Base-by-base conservation (phyloP, 805 yeast species). In the Saccharomycopsis babjevae region DNA sequence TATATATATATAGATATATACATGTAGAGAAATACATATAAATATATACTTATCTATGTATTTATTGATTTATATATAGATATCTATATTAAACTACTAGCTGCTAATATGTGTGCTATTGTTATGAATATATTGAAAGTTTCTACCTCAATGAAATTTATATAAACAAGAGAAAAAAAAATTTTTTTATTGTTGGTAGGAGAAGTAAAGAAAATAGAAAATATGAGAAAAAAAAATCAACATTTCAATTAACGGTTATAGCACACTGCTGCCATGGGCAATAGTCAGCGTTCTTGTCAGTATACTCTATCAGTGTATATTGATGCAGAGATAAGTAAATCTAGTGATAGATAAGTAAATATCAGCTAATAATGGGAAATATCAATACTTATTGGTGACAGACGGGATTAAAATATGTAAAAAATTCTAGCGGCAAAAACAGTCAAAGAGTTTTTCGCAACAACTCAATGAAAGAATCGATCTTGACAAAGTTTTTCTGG, bases 401-500 rank as follows among this genome's bases (percentile, higher is more conserved):
- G 32, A 6, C 6, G 32, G 32, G 6, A 28, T 6, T 28, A 6
- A 4, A 28, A 28, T 28, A 28, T 28, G 32, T 28, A 6, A 28
- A 28, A 28, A 3, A 4, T 6, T 28, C 6, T 28, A 28, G 32
- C 32, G 32, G 32, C 32, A 6, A 28, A 28, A 3, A 28, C 32
- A 28, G 32, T 13, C 10, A 34, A 34, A 34, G 22, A 5, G 1
- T 8, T 20, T 10, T 43, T 22, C 22, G 32, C 34, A 60, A 56
- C 30, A 15, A 15, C 13, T 73, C 75, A 57, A 92, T 87, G 66
- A 92, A 76, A 4, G 78, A 75, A 73, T 93, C 97, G 64, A 93
- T 88, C 54, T 86, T 88, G 56, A 73, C 78, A 72, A 92, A 93
- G 70, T 91, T 89, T 15, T 74, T 71, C 67, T 82, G 83, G 66